These are phyloP conservation scores for Astragalus glycyphyllos DNA, from an alignment of 306 rosid genomes.

Conservation along the genomic window DNA sequence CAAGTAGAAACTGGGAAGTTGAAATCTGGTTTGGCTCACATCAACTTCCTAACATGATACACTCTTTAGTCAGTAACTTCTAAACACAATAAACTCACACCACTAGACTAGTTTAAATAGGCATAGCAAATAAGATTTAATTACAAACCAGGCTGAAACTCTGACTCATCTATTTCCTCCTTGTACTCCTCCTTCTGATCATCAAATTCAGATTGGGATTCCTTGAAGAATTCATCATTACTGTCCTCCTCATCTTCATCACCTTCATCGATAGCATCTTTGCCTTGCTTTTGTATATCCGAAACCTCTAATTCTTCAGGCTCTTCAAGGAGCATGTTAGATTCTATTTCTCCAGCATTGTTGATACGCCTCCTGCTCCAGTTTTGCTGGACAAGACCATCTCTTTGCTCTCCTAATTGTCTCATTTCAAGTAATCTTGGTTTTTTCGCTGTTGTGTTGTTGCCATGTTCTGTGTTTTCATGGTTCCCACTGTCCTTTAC, in stretches of 20 bases:
- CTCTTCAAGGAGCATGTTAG: conserved; percentile 11
- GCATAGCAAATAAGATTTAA: conserved; percentile 17
- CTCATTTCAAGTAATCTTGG: conserved; percentile 19
- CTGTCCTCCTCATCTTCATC: conserved; percentile 30
- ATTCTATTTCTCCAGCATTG: conserved; percentile 36
- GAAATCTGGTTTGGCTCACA: conserved; percentile 1
- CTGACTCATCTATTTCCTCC: conserved; percentile 60
- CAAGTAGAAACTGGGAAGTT: not conserved
- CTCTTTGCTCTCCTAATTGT: conserved; percentile 38
- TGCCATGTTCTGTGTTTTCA: conserved; percentile 36
- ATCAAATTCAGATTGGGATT: conserved; percentile 41
- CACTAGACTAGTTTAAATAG: not conserved
- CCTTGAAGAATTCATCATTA: conserved; percentile 32
- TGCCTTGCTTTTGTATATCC: conserved; percentile 39
- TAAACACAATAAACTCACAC: conserved; percentile 14
- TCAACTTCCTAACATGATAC: conserved; percentile 11
- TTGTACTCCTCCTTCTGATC: conserved; percentile 56
- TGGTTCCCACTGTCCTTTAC: conserved; percentile 29
- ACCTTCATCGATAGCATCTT: conserved; percentile 16
- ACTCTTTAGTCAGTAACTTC: conserved; percentile 4
- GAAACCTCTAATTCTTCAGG: conserved; percentile 37
- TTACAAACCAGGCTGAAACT: conserved; percentile 47
- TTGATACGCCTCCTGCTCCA: conserved; percentile 42
- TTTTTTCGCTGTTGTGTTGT: conserved; percentile 21
- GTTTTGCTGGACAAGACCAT: conserved; percentile 35